These are phyloP conservation scores for Metschnikowia colocasiae DNA, from an alignment of 805 yeast genomes.

Conservation along the genomic window DNA sequence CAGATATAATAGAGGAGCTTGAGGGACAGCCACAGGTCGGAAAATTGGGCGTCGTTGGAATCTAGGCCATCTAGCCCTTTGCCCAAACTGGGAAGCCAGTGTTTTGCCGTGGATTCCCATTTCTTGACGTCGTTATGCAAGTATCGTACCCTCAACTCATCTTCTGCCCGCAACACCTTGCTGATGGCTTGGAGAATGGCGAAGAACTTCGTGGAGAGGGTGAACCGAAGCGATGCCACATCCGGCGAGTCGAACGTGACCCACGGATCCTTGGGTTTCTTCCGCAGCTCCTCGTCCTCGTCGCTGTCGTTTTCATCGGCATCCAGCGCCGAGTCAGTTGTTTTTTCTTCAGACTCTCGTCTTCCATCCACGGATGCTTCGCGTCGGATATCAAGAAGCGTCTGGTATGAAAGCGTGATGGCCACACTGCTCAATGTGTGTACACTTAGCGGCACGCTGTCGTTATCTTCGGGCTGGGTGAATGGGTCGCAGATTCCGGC, in stretches of 20 bases:
- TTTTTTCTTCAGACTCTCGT: neutral
- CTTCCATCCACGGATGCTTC: neutral
- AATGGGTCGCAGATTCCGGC: constrained; percentile 50
- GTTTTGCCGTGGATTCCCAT: constrained; percentile 22
- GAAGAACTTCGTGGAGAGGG: constrained; percentile 34
- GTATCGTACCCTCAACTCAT: constrained; percentile 39
- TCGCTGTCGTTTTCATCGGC: neutral
- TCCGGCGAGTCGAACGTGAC: constrained; percentile 12
- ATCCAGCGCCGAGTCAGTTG: neutral
- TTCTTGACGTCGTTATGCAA: constrained; percentile 37
- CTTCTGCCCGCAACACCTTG: constrained; percentile 36
- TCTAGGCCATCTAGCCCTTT: constrained; percentile 7
- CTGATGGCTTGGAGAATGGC: constrained; percentile 37
- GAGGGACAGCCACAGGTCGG: constrained; percentile 12
- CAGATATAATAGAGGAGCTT: constrained; percentile 29
- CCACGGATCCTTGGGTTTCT: constrained; percentile 6
- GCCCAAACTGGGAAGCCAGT: constrained; percentile 27
- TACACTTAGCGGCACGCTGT: constrained; percentile 49
- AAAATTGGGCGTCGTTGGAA: constrained; percentile 17
- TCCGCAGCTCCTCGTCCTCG: neutral
- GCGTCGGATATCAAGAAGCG: constrained; percentile 16
- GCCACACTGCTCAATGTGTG: constrained; percentile 52
- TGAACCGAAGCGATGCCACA: constrained; percentile 32
- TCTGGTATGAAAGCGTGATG: constrained; percentile 36
- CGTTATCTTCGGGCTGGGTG: constrained; percentile 66